Base-by-base conservation (phyloP, 768 basidiomycete species). In the Suillus plorans region DNA sequence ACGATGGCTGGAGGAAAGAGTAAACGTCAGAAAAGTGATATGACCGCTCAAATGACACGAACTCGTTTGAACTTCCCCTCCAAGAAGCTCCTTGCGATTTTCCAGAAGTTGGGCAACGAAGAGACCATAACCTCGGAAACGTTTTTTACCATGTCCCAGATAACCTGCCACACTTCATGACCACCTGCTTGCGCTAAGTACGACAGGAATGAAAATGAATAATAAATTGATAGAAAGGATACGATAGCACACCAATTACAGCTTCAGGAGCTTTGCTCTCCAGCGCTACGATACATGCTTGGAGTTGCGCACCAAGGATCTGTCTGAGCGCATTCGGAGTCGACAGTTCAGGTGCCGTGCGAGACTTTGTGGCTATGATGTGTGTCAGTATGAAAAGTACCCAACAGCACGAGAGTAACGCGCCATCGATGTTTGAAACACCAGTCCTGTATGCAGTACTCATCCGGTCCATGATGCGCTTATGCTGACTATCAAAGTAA, bases 101-200 rank as follows among this genome's bases (percentile, higher is more conserved):
- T 91, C 94, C 95, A 97, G 78, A 98, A 98, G 70, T 86, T 93
- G 16, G 97, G 95, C 28, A 99, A 83, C 2, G 90, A 85, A n/a
- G 89, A 81, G 14, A 95, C 76, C 75, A 98, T 84, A 47, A 86
- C 86, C 73, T 98, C 96, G 4, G 94, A 95, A n/a, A 95, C 74
- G 69, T 84, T 88, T 79, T 94, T 95, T 58, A 95, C 87, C 81
- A 98, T 81, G 47, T 88, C 85, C 60, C 87, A 81, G 34, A 91
- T 86, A 2, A 88, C 86, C 69, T 88, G 84, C 97, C 97, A 99
- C 28, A 88, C 86, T 41, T 92, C 86, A 66, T 89, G 86, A 31
- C 89, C 91, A 28, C 84, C 83, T 10, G 87, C 85, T 74, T 88
- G 85, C 5, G 87, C 95, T 95, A 61, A 56, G 22, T 45, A 61